A percentile compares a stretch with the other conserved stretches of the same genome.
Conservation (phyloP, 2,329 filamentous ascomycete species). For the Shiraia sp. region DNA sequence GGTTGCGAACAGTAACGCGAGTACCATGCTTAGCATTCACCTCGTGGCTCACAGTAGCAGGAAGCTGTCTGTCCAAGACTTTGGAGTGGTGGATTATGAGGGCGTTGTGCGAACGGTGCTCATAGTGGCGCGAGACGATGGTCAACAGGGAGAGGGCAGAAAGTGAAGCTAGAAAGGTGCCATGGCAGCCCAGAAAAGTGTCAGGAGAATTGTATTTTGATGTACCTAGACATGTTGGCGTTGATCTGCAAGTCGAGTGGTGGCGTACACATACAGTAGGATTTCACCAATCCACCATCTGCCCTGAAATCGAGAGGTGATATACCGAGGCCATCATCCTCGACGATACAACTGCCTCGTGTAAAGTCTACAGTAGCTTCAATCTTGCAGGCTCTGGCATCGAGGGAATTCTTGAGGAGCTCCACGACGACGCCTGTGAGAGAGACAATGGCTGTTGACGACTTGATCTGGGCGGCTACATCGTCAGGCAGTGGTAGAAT, state of each 20-base stretch:
- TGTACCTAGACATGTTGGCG: conserved; percentile 62
- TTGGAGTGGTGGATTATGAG: conserved; percentile 72
- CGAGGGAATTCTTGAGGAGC: conserved; percentile 81
- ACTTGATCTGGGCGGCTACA: conserved; percentile 79
- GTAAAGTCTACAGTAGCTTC: conserved; percentile 73
- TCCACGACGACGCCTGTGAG: conserved; percentile 72
- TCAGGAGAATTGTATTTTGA: conserved; percentile 64
- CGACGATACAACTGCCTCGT: conserved; percentile 75
- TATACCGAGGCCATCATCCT: conserved; percentile 86
- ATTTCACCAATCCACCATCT: conserved; percentile 71
- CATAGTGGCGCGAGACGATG: conserved; percentile 71
- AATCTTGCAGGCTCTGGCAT: conserved; percentile 72
- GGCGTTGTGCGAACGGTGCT: conserved; percentile 64
- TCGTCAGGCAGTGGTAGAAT: conserved; percentile 72
- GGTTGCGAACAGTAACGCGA: conserved; percentile 71
- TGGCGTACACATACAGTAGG: conserved; percentile 62
- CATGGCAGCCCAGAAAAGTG: conserved; percentile 66
- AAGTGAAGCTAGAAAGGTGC: conserved; percentile 77
- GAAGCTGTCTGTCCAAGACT: conserved; percentile 65
- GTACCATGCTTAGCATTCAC: conserved; percentile 69
- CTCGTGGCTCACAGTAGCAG: conserved; percentile 62
- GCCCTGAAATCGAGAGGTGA: conserved; percentile 70
- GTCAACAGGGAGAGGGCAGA: conserved; percentile 75
- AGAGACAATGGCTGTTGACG: conserved; percentile 77
- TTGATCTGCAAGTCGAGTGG: conserved; percentile 2